phyloP scores from a whole-genome alignment of 2,329 filamentous ascomycete genomes.

The Graphilbum ipis-grandicollis region DNA sequence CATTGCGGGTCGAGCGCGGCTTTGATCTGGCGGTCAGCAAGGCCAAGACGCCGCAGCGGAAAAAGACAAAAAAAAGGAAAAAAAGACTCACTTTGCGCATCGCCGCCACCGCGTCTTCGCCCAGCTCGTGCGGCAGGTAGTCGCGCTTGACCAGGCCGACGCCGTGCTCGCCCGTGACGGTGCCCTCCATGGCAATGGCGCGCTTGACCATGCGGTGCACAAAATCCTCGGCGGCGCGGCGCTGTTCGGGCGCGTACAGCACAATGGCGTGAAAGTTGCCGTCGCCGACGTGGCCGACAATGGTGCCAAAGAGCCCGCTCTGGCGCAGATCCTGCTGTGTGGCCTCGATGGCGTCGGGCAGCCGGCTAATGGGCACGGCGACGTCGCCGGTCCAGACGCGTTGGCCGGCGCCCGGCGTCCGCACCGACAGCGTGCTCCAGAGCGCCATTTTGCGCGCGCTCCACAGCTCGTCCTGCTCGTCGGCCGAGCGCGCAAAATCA shows the following conservation, averaged over 20 bases:
- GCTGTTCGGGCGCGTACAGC: constrained; percentile 47
- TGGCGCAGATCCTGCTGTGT: constrained; percentile 51
- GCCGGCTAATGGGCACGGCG: constrained; percentile 58
- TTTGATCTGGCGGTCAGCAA: constrained; percentile 38
- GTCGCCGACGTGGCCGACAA: constrained; percentile 56
- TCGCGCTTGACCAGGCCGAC: constrained; percentile 74
- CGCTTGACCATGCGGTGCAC: constrained; percentile 77
- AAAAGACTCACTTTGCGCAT: constrained; percentile 52
- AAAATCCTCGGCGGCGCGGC: constrained; percentile 47
- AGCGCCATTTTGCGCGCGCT: constrained; percentile 69
- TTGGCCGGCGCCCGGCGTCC: constrained; percentile 40
- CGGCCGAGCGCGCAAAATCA: constrained; percentile 53
- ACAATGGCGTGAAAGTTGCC: constrained; percentile 49
- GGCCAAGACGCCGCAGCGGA: not conserved
- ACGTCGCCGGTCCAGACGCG: constrained; percentile 78
- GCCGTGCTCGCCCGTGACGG: constrained; percentile 72
- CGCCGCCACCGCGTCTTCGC: constrained; percentile 55
- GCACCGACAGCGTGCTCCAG: constrained; percentile 60
- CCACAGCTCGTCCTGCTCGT: constrained; percentile 64
- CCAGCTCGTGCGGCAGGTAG: constrained; percentile 64
- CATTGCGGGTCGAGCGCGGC: constrained; percentile 61
- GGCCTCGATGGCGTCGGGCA: constrained; percentile 62
- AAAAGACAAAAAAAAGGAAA: not conserved
- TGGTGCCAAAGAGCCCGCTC: constrained; percentile 55
- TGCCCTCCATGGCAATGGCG: constrained; percentile 71